Evolutionary conservation across 148 eudicot species (phyloP).

Genomic region (Simmondsia chinensis): DNA sequence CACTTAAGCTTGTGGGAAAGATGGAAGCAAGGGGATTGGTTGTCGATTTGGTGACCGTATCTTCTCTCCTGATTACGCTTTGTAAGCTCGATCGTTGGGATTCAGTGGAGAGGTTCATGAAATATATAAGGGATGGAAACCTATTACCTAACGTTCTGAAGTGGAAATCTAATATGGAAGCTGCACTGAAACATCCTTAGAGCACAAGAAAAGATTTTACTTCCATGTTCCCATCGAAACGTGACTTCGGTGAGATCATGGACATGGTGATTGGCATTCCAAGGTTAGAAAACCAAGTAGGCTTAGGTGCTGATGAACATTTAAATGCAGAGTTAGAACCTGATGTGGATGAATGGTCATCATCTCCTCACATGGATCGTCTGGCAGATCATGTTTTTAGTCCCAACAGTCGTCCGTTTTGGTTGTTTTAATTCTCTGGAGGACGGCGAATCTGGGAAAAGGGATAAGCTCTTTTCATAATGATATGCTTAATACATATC

Average conservation of each 20-base stretch:
- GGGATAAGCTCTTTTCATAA: slow-evolving; percentile 50
- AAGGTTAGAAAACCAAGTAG: slow-evolving; percentile 3
- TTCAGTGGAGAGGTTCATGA: slow-evolving; percentile 55
- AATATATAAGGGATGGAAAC: slow-evolving; percentile 56
- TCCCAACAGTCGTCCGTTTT: slow-evolving; percentile 13
- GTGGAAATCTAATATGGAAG: slow-evolving; percentile 79
- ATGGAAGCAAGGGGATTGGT: slow-evolving; percentile 78
- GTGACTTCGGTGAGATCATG: slow-evolving; percentile 36
- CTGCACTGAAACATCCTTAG: slow-evolving; percentile 33
- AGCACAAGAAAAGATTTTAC: slow-evolving; percentile 51
- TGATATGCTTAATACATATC: slow-evolving; percentile 76
- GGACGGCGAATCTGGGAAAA: slow-evolving; percentile 53
- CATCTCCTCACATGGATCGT: slow-evolving; percentile 74
- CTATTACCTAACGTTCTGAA: slow-evolving; percentile 42
- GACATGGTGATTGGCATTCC: slow-evolving; percentile 15
- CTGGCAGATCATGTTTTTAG: slow-evolving; percentile 44
- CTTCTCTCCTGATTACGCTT: slow-evolving; percentile 47
- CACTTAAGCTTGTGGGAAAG: slow-evolving; percentile 60
- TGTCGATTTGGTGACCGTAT: slow-evolving; percentile 72
- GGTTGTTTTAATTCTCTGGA: slow-evolving; percentile 35
- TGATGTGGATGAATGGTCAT: slow-evolving; percentile 61
- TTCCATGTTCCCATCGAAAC: slow-evolving; percentile 53
- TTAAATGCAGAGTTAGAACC: slow-evolving; percentile 12
- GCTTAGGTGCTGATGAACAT: slow-evolving; percentile 10
- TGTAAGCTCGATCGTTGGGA: slow-evolving; percentile 57